A percentile compares a stretch with the other conserved stretches of the same genome.
These are phyloP conservation scores for Scutellaria minor DNA, from an alignment of 257 asterid species.

Conservation along the genomic window DNA sequence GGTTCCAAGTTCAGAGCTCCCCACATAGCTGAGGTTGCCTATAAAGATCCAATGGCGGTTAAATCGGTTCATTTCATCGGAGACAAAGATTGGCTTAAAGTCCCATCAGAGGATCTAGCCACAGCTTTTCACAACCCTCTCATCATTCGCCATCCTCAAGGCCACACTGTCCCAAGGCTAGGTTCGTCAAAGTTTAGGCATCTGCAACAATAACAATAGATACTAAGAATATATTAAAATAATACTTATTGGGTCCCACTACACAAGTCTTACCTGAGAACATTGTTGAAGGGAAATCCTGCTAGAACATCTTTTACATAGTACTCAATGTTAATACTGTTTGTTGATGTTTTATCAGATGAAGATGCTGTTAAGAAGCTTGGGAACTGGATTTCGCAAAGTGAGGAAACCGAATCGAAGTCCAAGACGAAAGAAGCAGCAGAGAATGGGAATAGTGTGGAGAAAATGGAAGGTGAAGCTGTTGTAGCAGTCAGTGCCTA, in stretches of 20 bases:
- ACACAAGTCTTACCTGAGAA: no score
- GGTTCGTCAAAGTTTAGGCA: constrained; percentile 25
- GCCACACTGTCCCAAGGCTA: constrained; percentile 74
- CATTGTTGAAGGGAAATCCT: no score
- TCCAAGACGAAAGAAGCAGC: not conserved
- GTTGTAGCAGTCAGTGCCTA: constrained; percentile 27
- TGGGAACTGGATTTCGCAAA: constrained; percentile 43
- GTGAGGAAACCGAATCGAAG: not conserved
- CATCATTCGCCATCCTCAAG: constrained; percentile 63
- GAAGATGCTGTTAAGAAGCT: constrained; percentile 50
- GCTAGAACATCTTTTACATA: no score
- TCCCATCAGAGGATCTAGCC: constrained; percentile 67
- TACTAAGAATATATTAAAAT: no score
- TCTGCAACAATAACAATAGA: no score
- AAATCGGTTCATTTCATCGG: constrained; percentile 70
- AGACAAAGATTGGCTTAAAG: constrained; percentile 65
- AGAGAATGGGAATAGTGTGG: constrained; percentile 19
- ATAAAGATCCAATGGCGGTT: constrained; percentile 54
- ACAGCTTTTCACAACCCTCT: constrained; percentile 54
- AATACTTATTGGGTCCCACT: no score
- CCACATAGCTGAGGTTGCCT: constrained; percentile 53
- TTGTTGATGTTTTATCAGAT: constrained; percentile 23
- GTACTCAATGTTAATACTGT: no score
- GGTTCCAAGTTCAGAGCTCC: constrained; percentile 69
- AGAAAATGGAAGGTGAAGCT: constrained; percentile 34